phyloP scores from a whole-genome alignment of 2,329 filamentous ascomycete genomes.

The Paramyrothecium roridum region DNA sequence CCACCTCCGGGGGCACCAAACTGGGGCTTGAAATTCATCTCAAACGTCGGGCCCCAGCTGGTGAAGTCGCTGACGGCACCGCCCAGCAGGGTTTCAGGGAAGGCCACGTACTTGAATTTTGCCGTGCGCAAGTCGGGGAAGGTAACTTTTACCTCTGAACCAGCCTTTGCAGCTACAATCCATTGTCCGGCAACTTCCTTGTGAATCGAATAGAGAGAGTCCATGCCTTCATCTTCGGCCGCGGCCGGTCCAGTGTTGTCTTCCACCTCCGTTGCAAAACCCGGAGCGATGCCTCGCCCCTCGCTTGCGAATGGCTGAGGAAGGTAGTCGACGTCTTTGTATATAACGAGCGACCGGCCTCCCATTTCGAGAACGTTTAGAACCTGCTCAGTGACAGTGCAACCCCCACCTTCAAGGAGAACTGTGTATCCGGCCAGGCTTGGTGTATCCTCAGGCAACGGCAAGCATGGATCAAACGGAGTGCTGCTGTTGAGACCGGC shows the following conservation, averaged over 20 bases:
- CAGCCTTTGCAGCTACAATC: conserved; percentile 28
- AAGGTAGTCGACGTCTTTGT: neutral
- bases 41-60: conserved; percentile 38
- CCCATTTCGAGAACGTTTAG: neutral
- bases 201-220: neutral
- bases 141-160: conserved; percentile 1
- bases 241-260: no score
- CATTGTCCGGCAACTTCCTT: conserved; percentile 33
- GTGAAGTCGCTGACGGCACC: conserved; percentile 28
- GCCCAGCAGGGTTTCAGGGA: conserved; percentile 8
- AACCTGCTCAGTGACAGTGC: conserved; percentile 15
- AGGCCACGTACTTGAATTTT: neutral
- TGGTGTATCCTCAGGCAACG: conserved; percentile 45
- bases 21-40: conserved; percentile 36
- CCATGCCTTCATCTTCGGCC: conserved; percentile 31
- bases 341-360: neutral
- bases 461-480: conserved; percentile 42
- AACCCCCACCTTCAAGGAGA: conserved; percentile 51
- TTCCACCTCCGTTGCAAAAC: conserved; percentile 11
- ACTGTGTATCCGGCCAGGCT: conserved; percentile 51
- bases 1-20: conserved; percentile 34
- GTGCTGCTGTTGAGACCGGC: conserved; percentile 41
- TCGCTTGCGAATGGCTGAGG: no score
- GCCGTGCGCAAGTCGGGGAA: neutral
- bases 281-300: neutral